Conservation (phyloP, 306 rosid genomes). For the Malus fusca region DNA sequence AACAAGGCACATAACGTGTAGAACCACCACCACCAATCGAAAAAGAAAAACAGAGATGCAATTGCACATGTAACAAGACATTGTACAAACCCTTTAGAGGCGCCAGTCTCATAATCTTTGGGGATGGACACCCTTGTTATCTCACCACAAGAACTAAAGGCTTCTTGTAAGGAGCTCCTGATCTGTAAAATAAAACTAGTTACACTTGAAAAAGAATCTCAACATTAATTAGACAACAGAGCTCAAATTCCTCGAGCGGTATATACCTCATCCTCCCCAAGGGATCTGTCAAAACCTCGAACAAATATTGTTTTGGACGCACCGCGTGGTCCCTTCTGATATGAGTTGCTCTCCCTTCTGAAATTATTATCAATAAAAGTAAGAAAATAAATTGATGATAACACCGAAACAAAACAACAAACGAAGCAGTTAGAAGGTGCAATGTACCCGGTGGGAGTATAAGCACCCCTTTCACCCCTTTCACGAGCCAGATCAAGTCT, state of each 20-base stretch:
- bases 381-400: not conserved
- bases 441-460: conserved; percentile 52
- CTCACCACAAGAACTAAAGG: conserved; percentile 66
- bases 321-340: conserved; percentile 43
- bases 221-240: not conserved
- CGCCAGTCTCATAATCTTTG: conserved; percentile 54
- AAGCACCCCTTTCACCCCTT: conserved; percentile 60
- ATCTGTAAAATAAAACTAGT: conserved; percentile 27
- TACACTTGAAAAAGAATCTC: not conserved
- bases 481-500: conserved; percentile 67
- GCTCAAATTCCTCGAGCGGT: not conserved
- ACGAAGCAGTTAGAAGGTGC: too few relatives aligned
- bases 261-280: conserved; percentile 62
- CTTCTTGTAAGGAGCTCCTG: conserved; percentile 37
- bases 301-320: conserved; percentile 42
- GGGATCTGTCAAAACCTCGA: conserved; percentile 59
- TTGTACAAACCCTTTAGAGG: conserved; percentile 49
- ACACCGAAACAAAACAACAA: not conserved
- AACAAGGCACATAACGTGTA: not conserved
- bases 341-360: conserved; percentile 44
- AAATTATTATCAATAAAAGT: not conserved
- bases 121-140: conserved; percentile 64
- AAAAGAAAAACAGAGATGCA: not conserved
- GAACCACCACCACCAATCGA: not conserved
- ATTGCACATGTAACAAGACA: not conserved